Evolutionary conservation across 164 flowering plant genomes (phyloP), one percentile per base, ranked within the genome.

Genomic region (Vitis rotundifolia): DNA sequence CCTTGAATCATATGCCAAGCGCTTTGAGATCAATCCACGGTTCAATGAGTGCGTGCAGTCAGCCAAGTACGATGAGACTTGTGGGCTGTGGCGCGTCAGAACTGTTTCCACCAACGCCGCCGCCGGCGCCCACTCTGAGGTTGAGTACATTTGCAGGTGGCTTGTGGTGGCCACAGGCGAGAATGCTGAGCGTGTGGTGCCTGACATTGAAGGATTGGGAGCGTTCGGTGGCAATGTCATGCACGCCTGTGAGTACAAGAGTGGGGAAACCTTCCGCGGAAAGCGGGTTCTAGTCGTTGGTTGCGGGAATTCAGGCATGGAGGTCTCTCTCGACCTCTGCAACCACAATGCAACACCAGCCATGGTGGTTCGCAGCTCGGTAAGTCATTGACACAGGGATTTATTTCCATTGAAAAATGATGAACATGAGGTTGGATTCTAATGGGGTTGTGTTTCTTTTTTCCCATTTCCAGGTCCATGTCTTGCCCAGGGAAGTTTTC

Each of bases 261-360:
- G 87, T 15, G 97, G 97, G 7, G 86, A 78, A 66, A 77, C 49
- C 3, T 89, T 59, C 53, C 15, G 57, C 2, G 91, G 92, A 16
- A 82, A 91, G 78, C 76, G 66, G 47, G 97, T 91, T 1, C 86
- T 91, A 1, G 94, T 91, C 28, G 84, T 91, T 5, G 97, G 97
- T 0, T 89, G 94, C 58, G 97, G 97, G 0, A 91, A 91, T 72
- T 91, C 97, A 3, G 97, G 92, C 77, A 91, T 91, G 97, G 97
- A 91, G 64, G 77, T 89, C n/a, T 85, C 91, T 51, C 86, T 91
- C 48, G 97, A 91, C 71, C 92, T 91, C 59, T 83, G 81, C 73
- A 85, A 88, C 66, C 89, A 89, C 79, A 78, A 83, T 56, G 94
- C 97, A 6, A 15, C 48, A 1, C 93, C 94, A 2, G 72, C 81